Conservation (phyloP, 768 basidiomycete species). For the Auriscalpium orientale region DNA sequence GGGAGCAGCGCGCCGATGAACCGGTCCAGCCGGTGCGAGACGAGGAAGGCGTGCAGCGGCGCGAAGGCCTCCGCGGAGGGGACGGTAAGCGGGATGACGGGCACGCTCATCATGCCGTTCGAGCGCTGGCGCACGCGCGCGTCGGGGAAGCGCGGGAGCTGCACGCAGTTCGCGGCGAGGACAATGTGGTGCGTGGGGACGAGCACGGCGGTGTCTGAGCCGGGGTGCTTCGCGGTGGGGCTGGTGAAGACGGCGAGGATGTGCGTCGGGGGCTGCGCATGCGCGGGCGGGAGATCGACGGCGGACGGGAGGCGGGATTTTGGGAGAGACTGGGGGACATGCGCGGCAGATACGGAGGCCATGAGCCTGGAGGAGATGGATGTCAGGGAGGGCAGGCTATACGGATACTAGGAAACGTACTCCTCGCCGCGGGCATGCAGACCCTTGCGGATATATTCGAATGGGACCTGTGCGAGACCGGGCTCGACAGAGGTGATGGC, state of each 20-base stretch:
- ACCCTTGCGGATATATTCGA: constrained; percentile 54
- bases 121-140: constrained; percentile 15
- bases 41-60: constrained; percentile 58
- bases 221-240: constrained; percentile 30
- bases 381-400: not conserved
- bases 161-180: constrained; percentile 52
- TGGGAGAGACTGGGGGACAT: constrained; percentile 13
- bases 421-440: constrained; percentile 38
- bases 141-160: constrained; percentile 43
- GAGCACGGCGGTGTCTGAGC: constrained; percentile 33
- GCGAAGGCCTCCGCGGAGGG: constrained; percentile 67
- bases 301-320: constrained; percentile 9
- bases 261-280: constrained; percentile 6
- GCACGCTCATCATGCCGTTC: constrained; percentile 31
- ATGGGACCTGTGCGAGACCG: constrained; percentile 41
- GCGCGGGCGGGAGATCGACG: constrained; percentile 7
- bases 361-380: constrained; percentile 7
- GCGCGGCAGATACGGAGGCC: constrained; percentile 7
- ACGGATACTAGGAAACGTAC: constrained; percentile 24
- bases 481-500: constrained; percentile 49
- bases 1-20: constrained; percentile 63
- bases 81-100: constrained; percentile 62
- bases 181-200: constrained; percentile 59
- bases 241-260: constrained; percentile 31
- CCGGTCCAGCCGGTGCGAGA: constrained; percentile 51